Evolutionary conservation across 805 yeast species (phyloP).

Genomic region (Isabelozyma pseudorhagii): DNA sequence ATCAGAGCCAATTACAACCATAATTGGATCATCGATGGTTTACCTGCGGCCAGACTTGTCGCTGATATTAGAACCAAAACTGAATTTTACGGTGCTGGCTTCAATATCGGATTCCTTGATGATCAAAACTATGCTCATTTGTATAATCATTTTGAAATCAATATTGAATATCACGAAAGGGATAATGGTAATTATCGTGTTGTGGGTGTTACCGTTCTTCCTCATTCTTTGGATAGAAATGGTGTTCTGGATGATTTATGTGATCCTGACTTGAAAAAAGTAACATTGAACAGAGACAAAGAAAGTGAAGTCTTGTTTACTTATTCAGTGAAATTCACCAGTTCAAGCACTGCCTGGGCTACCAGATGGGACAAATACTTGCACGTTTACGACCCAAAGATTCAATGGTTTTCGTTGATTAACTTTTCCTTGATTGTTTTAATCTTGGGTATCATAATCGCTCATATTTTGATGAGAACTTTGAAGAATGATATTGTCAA

Average conservation of each 20-base stretch:
- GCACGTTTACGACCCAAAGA: constrained; percentile 86
- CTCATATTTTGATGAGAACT: constrained; percentile 74
- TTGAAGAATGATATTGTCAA: constrained; percentile 80
- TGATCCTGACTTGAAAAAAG: constrained; percentile 31
- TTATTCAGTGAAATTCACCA: constrained; percentile 75
- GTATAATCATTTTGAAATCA: constrained; percentile 77
- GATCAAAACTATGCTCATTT: constrained; percentile 55
- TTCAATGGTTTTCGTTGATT: constrained; percentile 92
- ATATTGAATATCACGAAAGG: constrained; percentile 79
- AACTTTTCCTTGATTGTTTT: constrained; percentile 82
- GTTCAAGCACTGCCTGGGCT: constrained; percentile 84
- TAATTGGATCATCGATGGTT: constrained; percentile 93
- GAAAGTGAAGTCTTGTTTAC: constrained; percentile 68
- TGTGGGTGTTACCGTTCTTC: constrained; percentile 83
- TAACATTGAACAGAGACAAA: constrained; percentile 46
- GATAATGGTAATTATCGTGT: constrained; percentile 70
- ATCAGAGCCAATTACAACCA: constrained; percentile 81
- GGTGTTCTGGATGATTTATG: constrained; percentile 27
- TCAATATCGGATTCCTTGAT: constrained; percentile 71
- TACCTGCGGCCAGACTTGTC: constrained; percentile 78
- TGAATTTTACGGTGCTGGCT: constrained; percentile 75
- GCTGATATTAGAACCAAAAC: constrained; percentile 56
- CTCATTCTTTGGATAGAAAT: constrained; percentile 51
- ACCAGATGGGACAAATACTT: constrained; percentile 98
- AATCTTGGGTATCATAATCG: constrained; percentile 71